Base-by-base conservation (phyloP, 1,284 basidiomycete species). In the Ceratobasidium sp. region DNA sequence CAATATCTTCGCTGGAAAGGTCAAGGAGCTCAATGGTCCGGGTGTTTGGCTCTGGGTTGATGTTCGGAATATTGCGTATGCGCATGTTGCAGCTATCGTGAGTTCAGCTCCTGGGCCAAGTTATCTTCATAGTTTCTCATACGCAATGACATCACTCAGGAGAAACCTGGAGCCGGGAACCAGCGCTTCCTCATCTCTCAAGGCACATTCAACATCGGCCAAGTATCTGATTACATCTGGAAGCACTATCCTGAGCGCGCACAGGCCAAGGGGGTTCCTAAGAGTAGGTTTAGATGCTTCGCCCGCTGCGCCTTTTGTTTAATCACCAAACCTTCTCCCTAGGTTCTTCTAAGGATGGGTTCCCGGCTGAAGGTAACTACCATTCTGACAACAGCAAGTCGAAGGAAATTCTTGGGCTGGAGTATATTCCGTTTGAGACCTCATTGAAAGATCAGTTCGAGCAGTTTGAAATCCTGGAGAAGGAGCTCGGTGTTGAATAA, bases 201-300 rank as follows among this genome's bases (percentile, higher is more conserved):
- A 47, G 77, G 77, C 3, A 56, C 49, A 33, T 78, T 78, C 60
- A 78, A 73, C 28, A 61, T 67, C 20, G 69, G 66, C 7, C 60
- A 67, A 37, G 51, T 77, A 15, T 17, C 53, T 26, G 77, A 74
- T 31, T 69, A 45, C 51, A 76, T 76, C 33, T 79, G 76, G 78
- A 71, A 76, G 63, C 60, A 78, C 42, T 77, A 73, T 37, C 71
- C 78, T 31, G 78, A 77, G 13, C 65, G 76, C 42, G 78, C 76
- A n/a, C 26, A 42, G 17, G 77, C 69, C 13, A 75, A 77, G 45
- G 45, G 49, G 1, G 31, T 79, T 11, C 47, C 75, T 3, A 77
- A 77, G 61, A 67, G 78, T 74, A 42, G 6, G 60, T 51, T 39
- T n/a, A n/a, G n/a, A n/a, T n/a, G 17, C 31, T 10, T 54, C 20